Evolutionary conservation across 2,329 filamentous ascomycete genomes (phyloP).

Genomic region (Fusarium sublunatum): DNA sequence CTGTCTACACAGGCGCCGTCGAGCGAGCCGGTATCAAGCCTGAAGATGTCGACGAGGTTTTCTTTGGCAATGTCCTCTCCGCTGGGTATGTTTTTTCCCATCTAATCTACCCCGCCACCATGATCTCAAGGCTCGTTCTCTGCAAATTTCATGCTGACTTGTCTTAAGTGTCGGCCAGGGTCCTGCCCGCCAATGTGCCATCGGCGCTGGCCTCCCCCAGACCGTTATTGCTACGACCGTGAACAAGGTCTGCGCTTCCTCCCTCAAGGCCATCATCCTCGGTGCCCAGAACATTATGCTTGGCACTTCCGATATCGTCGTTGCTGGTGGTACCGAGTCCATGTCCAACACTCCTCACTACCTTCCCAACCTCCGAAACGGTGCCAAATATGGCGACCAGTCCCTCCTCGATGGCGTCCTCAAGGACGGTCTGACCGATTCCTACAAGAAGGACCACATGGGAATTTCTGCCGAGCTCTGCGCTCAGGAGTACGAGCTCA

Average conservation of each 20-base stretch:
- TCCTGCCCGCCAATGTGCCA: conserved; percentile 92
- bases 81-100: conserved; percentile 75
- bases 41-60: conserved; percentile 93
- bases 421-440: conserved; percentile 94
- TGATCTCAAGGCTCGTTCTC: conserved; percentile 2
- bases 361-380: conserved; percentile 84
- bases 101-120: conserved; percentile 16
- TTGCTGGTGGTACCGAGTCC: conserved; percentile 95
- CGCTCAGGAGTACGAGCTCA: conserved; percentile 82
- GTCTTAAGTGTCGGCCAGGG: conserved; percentile 85
- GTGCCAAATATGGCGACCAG: conserved; percentile 94
- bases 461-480: conserved; percentile 93
- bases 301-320: conserved; percentile 90
- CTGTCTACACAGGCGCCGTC: conserved; percentile 71
- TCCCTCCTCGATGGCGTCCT: conserved; percentile 89
- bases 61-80: conserved; percentile 97
- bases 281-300: conserved; percentile 98
- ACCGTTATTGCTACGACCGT: conserved; percentile 88
- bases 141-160: conserved; percentile 23
- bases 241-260: conserved; percentile 99
- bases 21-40: conserved; percentile 89
- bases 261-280: conserved; percentile 92
- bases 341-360: conserved; percentile 99
- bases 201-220: conserved; percentile 86
- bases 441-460: conserved; percentile 98